These are phyloP conservation scores for Pseudoturritis turrita DNA, from an alignment of 345 rosid genomes.

Conservation along the genomic window DNA sequence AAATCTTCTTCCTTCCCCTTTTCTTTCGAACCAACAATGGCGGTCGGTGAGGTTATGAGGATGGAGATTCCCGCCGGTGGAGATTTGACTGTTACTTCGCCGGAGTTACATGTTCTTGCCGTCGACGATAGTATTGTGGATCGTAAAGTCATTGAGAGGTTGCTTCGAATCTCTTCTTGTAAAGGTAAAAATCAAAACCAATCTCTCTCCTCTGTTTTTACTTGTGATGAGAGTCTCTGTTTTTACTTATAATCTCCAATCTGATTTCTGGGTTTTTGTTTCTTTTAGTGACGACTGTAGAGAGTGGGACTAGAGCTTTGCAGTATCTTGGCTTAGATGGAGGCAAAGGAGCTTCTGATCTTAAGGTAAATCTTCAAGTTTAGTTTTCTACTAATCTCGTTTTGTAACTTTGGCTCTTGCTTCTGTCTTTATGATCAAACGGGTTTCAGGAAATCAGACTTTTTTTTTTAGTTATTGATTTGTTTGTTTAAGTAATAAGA, in stretches of 20 bases:
- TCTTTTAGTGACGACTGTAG: conserved; percentile 67
- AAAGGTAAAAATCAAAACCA: conserved; percentile 43
- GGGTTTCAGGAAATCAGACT: background rate
- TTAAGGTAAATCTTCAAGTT: conserved; percentile 39
- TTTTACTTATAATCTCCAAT: background rate
- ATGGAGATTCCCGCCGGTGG: conserved; percentile 29
- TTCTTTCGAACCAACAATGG: conserved; percentile 19
- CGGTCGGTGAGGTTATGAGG: conserved; percentile 40
- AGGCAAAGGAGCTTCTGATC: conserved; percentile 45
- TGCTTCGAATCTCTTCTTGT: conserved; percentile 74
- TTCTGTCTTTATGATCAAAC: background rate
- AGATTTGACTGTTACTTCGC: conserved; percentile 27
- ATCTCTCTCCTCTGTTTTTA: background rate
- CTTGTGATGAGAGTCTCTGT: background rate
- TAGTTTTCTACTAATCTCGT: background rate
- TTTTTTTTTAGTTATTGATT: background rate
- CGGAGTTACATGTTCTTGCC: conserved; percentile 93
- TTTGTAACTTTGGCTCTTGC: background rate
- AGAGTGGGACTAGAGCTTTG: conserved; percentile 71
- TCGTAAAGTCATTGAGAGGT: conserved; percentile 69
- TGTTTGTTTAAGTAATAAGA: background rate
- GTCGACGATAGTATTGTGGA: conserved; percentile 88
- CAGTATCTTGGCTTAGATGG: conserved; percentile 85
- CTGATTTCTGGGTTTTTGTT: background rate
- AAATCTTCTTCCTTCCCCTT: background rate